Base-by-base conservation (phyloP, 805 yeast species). In the Lachancea quebecensis region DNA sequence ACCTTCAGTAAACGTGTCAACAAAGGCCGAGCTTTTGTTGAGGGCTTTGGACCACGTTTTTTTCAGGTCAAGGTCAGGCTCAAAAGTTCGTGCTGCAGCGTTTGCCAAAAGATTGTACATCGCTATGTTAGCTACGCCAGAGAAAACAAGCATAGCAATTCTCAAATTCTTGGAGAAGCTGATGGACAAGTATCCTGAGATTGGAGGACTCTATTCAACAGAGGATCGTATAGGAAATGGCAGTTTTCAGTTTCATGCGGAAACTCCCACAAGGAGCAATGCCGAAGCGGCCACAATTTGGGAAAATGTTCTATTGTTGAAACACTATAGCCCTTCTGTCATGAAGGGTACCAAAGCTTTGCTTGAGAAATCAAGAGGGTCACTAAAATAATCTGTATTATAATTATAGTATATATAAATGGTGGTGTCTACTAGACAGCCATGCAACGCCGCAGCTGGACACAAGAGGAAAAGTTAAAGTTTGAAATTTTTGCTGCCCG, bases 161-260 rank as follows among this genome's bases (percentile, higher is more conserved):
- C 68, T 89, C 40, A 84, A 85, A 58, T 85, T 91, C 51, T 59
- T 91, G 39, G 93, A 86, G 25, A 85, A 86, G 55, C 69, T 93
- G 48, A 72, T 78, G 60, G 79, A 78, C 42, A 75, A 84, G 60
- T 84, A 81, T 62, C 81, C 87, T 35, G 83, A 81, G 42, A 67
- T 88, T 38, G 75, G 79, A 42, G 85, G 95, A 1, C 68, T 91
- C 41, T 88, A 83, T 67, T 79, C 87, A 17, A 86, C 96, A 1
- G 96, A 89, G 39, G 99, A 93, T 59, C 74, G 93, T 52, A 77
- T 93, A 35, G 79, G 80, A 34, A 89, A 91, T 47, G 98, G 96
- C 39, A 71, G 73, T 11, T 84, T 83, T 58, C 77, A 79, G 25
- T 71, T 82, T 53, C 88, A 80, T 40, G 74, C 74, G 10, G 77